phyloP scores from a whole-genome alignment of 78 protist species.

The Corallochytrium limacisporum region DNA sequence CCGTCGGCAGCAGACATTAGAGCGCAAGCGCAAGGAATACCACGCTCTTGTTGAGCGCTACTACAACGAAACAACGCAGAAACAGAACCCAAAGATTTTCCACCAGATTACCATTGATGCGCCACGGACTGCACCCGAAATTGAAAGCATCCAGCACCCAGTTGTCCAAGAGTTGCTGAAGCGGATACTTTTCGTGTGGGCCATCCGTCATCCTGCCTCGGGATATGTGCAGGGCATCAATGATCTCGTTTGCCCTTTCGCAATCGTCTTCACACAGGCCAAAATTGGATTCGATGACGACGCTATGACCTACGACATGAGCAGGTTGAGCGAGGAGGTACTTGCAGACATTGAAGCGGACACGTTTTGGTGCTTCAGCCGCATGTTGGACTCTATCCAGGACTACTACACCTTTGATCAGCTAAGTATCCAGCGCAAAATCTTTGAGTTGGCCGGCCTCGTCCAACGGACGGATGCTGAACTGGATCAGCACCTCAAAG shows the following conservation, averaged over 20 bases:
- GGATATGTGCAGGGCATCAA: slow-evolving; percentile 96
- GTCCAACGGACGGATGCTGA: slow-evolving; percentile 12
- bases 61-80: neutral
- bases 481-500: slow-evolving; percentile 48
- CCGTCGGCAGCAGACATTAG: neutral
- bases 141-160: slow-evolving; percentile 43
- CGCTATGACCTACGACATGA: neutral
- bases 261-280: slow-evolving; percentile 39
- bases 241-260: slow-evolving; percentile 75
- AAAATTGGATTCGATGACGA: slow-evolving; percentile 6
- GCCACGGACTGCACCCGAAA: slow-evolving; percentile 66
- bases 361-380: slow-evolving; percentile 75
- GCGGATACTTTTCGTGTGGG: slow-evolving; percentile 81
- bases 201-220: slow-evolving; percentile 84
- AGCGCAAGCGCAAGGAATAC: slow-evolving; percentile 13
- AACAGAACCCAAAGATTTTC: neutral
- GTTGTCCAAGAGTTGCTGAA: slow-evolving; percentile 53
- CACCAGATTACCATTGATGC: slow-evolving; percentile 72
- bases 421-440: slow-evolving; percentile 77
- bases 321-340: neutral
- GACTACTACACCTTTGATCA: slow-evolving; percentile 86
- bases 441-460: slow-evolving; percentile 35
- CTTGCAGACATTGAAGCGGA: slow-evolving; percentile 76
- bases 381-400: slow-evolving; percentile 58
- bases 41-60: neutral